A percentile compares a stretch with the other conserved stretches of the same genome.
These are phyloP conservation scores for Phytopythium chamaehyphon DNA, from an alignment of 352 stramenopile species.

Conservation along the genomic window DNA sequence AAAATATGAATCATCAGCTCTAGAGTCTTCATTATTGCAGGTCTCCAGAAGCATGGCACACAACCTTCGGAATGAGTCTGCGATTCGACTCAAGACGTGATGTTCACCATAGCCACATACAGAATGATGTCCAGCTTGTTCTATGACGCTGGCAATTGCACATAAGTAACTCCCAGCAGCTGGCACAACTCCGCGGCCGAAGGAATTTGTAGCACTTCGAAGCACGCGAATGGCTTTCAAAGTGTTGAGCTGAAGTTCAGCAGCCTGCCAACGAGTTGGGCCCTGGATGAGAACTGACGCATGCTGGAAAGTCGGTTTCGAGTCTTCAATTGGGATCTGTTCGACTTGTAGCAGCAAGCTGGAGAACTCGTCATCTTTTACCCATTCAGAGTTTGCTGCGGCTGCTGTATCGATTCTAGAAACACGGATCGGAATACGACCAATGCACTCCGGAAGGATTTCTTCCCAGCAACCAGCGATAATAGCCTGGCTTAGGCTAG, in stretches of 20 bases:
- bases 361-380: conserved; percentile 4
- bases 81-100: background rate
- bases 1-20: background rate
- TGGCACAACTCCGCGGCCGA: background rate
- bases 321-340: background rate
- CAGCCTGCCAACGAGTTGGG: background rate
- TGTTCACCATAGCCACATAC: background rate
- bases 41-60: conserved; percentile 2
- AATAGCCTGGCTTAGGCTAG: too few species aligned
- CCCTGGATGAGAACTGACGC: conserved; percentile 2
- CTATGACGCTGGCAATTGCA: background rate
- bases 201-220: background rate
- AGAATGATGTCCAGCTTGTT: background rate
- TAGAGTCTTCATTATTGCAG: background rate
- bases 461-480: background rate
- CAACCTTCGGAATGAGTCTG: background rate
- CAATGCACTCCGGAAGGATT: background rate
- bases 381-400: background rate
- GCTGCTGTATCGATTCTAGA: background rate
- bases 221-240: conserved; percentile 1
- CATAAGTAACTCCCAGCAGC: conserved; percentile 1
- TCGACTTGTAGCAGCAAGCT: background rate
- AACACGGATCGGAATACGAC: background rate
- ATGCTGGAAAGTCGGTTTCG: background rate
- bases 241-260: background rate